These are phyloP conservation scores for Trametes elegans DNA, from an alignment of 768 basidiomycete species.

Conservation along the genomic window DNA sequence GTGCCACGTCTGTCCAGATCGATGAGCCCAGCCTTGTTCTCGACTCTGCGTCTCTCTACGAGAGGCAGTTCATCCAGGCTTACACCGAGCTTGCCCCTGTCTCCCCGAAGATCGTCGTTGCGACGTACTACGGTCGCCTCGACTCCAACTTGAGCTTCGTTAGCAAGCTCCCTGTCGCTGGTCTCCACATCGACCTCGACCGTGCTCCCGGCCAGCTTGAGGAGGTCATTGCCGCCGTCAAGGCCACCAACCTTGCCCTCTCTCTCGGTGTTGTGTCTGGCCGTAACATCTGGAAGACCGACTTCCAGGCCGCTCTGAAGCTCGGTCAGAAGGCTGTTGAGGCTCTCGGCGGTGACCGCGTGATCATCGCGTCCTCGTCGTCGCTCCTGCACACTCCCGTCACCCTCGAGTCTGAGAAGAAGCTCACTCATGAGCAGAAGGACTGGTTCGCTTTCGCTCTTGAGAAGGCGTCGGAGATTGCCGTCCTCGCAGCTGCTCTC, in stretches of 20 bases:
- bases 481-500: slow-evolving; percentile 79
- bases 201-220: slow-evolving; percentile 91
- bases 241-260: slow-evolving; percentile 74
- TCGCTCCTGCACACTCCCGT: slow-evolving; percentile 99
- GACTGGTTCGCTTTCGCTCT: slow-evolving; percentile 99
- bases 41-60: slow-evolving; percentile 74
- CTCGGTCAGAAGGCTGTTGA: slow-evolving; percentile 82
- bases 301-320: slow-evolving; percentile 81
- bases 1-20: slow-evolving; percentile 92
- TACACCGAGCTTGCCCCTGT: slow-evolving; percentile 81
- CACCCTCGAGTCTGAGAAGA: slow-evolving; percentile 88
- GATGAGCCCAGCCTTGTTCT: slow-evolving; percentile 97
- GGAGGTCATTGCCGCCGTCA: slow-evolving; percentile 76
- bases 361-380: slow-evolving; percentile 93
- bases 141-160: slow-evolving; percentile 87
- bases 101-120: slow-evolving; percentile 88
- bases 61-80: slow-evolving; percentile 74
- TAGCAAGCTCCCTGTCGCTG: slow-evolving; percentile 88
- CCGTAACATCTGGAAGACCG: slow-evolving; percentile 99
- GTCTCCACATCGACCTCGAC: slow-evolving; percentile 95
- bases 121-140: slow-evolving; percentile 97
- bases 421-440: slow-evolving; percentile 83
- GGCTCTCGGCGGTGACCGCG: slow-evolving; percentile 79
- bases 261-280: slow-evolving; percentile 97
- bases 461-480: slow-evolving; percentile 93